Base-by-base conservation (phyloP, 2,329 filamentous ascomycete species). In the Botrytis cinerea region DNA sequence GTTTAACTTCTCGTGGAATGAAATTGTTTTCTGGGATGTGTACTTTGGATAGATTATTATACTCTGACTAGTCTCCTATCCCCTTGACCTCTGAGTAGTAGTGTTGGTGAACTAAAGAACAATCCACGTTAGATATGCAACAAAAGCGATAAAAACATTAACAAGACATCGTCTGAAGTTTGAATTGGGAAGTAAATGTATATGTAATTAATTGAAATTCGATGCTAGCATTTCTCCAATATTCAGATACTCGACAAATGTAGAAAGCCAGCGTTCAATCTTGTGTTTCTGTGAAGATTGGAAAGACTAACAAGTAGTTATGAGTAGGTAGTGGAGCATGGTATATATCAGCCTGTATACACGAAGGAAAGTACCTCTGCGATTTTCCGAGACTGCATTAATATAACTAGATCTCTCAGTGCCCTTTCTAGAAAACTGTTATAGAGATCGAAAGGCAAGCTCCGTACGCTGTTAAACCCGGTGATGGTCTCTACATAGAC, bases 371-470 rank as follows among this genome's bases (percentile, higher is more conserved):
- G 20, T 61, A 8, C 25, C 22, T 54, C 32, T 16, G 38, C 32
- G 12, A 22, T 25, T 38, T 61, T 61, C 25, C 5, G 5, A 40
- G 35, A 22, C 20, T 54, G 48, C 5, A 20, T 22, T 4, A 14
- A 40, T 22, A 61, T 12, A 59, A 61, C 22, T 6, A 38, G 20
- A 38, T 20, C 9, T n/a, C 48, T 54, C 48, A n/a, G 25, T 54
- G 2, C 25, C 10, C 12, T 20, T 10, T 14, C 8, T 25, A 40
- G 14, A 16, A 1, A 8, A 6, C 0, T n/a, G 20, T n/a, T 12
- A 25, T 22, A 16, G 35, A 38, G 35, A 25, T 40, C 59, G 14
- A 35, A 61, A 38, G 6, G 35, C 2, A 25, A 16, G 8, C 4
- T 4, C 2, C 38, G 32, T 40, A 25, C 5, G 25, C 59, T 25